Conservation (phyloP, 257 asterid species). For the Agastache rugosa region DNA sequence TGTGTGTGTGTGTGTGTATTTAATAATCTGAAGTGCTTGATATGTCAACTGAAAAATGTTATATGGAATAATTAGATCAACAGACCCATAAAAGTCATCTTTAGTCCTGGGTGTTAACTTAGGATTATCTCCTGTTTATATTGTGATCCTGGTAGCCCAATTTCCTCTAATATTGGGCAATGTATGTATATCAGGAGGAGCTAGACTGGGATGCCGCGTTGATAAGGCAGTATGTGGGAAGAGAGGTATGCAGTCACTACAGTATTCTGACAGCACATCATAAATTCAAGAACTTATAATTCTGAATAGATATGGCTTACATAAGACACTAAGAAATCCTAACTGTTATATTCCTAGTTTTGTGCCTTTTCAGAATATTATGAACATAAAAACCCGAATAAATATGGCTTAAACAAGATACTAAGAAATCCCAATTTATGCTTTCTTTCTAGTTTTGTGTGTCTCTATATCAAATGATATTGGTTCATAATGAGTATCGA, state of each 20-base stretch:
- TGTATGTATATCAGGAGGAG: slow-evolving; percentile 66
- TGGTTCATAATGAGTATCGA: neutral
- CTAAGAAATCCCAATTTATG: neutral
- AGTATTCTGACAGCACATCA: neutral
- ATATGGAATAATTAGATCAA: neutral
- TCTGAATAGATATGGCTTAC: slow-evolving; percentile 9
- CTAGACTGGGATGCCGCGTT: slow-evolving; percentile 74
- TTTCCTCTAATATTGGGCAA: slow-evolving; percentile 40
- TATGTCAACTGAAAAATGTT: neutral
- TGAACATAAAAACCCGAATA: neutral
- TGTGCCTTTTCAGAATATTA: neutral
- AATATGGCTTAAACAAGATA: neutral
- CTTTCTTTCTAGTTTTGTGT: neutral
- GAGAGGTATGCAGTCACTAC: slow-evolving; percentile 68
- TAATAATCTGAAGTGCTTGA: neutral
- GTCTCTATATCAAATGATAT: neutral
- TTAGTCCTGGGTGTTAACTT: slow-evolving; percentile 8
- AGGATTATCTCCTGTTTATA: slow-evolving; percentile 17
- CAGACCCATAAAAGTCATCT: neutral
- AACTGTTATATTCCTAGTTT: neutral
- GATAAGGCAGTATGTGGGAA: slow-evolving; percentile 76
- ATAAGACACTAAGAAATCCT: slow-evolving; percentile 5
- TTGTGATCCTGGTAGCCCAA: slow-evolving; percentile 14
- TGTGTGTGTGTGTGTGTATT: too few species aligned
- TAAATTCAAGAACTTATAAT: slow-evolving; percentile 13